Conservation (phyloP, 352 stramenopile species). For the Globisporangium cederbergense region DNA sequence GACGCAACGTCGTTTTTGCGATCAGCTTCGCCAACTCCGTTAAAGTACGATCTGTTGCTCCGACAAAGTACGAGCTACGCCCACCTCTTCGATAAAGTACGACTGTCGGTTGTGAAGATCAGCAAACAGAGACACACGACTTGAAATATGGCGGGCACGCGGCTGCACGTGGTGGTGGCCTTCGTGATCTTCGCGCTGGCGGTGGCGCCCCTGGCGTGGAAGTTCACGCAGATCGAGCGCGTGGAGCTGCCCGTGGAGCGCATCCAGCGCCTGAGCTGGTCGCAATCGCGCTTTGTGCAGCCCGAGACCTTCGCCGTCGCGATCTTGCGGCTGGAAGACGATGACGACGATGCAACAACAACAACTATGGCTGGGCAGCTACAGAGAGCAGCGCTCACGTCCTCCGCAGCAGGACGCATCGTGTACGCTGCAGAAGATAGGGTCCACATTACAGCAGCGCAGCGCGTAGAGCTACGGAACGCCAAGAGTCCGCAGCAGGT, state of each 20-base stretch:
- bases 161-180: slow-evolving; percentile 68
- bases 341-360: too few relatives aligned
- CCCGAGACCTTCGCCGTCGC: slow-evolving; percentile 17
- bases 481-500: slow-evolving; percentile 20
- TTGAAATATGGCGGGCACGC: slow-evolving; percentile 58
- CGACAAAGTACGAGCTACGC: background rate
- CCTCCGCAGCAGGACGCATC: slow-evolving; percentile 6
- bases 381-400: background rate
- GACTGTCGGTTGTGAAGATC: background rate
- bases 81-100: slow-evolving; percentile 1
- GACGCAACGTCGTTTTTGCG: background rate
- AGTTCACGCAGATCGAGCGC: slow-evolving; percentile 68
- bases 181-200: slow-evolving; percentile 74
- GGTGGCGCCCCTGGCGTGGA: slow-evolving; percentile 56
- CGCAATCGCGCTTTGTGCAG: slow-evolving; percentile 26
- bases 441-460: background rate
- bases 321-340: slow-evolving; percentile 14
- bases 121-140: background rate
- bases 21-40: background rate
- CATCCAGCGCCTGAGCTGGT: slow-evolving; percentile 47
- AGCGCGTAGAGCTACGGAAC: background rate
- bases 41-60: background rate
- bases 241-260: slow-evolving; percentile 44
- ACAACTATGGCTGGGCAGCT: background rate
- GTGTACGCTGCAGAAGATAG: background rate